Evolutionary conservation across 75 land plant species (phyloP), one percentile per base, ranked within the genome.

Genomic region (Adiantum capillusveneris): DNA sequence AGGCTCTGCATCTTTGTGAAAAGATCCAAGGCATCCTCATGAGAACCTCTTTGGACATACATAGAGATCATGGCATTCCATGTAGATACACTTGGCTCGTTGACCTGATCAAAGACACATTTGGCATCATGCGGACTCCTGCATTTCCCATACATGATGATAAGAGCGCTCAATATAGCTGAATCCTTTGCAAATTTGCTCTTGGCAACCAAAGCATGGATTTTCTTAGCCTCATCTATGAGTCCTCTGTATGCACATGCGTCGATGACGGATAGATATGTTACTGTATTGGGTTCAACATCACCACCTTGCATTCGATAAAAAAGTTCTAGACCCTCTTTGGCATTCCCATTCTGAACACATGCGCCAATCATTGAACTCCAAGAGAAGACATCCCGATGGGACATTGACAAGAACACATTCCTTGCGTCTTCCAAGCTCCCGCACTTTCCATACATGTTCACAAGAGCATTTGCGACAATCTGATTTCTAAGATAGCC

Each of bases 381-480:
- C 27, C 21, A 53, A 14, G 14, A n/a, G 50, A 46, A 21, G 2
- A 6, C 50, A 26, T 53, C 28, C 25, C 73, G 73, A 13, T 24
- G 28, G 28, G 29, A 1, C 12, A 26, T 26, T 6, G 24, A 19
- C 28, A 25, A 1, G 58, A 85, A 85, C 19, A 65, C 69, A 17
- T 31, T 0, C 29, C 62, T 58, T 0, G 85, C 85, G 17, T 78
- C 82, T 14, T 53, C 29, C 21, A 75, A 54, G 21, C 59, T 42
- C 0, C 68, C 69, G 52, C 72, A 79, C 39, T 72, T 75, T 11
- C 34, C 76, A 49, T 85, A 85, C 17, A 77, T 53, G 57, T 62
- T 60, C 16, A 82, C 60, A 29, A 85, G 59, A 0, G 79, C 75
- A 74, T 77, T 83, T n/a, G 51, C 59, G n/a, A 80, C 76, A 56